Evolutionary conservation across 2,329 filamentous ascomycete genomes (phyloP).

Genomic region (Alternaria brassicae): DNA sequence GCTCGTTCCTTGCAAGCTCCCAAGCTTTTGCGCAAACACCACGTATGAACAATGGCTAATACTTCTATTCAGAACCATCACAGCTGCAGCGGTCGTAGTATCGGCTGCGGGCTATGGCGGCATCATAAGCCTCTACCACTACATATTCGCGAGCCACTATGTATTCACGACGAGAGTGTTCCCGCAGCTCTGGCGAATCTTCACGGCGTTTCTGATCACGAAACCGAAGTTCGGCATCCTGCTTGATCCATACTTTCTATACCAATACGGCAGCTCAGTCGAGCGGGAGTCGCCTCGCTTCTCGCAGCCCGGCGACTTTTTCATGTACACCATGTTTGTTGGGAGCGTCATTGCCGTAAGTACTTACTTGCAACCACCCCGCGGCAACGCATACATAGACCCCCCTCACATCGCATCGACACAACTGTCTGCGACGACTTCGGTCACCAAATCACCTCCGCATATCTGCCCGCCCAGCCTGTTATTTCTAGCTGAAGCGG

Average conservation of each 20-base stretch:
- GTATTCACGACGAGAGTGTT: constrained; percentile 62
- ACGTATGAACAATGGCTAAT: constrained; percentile 49
- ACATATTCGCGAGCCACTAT: constrained; percentile 62
- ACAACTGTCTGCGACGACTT: constrained; percentile 24
- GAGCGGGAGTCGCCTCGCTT: constrained; percentile 78
- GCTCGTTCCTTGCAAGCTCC: not conserved
- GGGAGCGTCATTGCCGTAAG: constrained; percentile 79
- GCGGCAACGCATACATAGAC: constrained; percentile 7
- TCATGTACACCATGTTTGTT: constrained; percentile 81
- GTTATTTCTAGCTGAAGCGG: constrained; percentile 58
- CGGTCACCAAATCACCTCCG: constrained; percentile 59
- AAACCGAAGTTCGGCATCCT: constrained; percentile 64
- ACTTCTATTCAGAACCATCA: constrained; percentile 67
- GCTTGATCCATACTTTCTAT: constrained; percentile 80
- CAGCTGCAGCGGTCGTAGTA: constrained; percentile 67
- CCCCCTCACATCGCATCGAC: constrained; percentile 24
- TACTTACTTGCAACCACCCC: constrained; percentile 28
- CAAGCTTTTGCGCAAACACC: not conserved
- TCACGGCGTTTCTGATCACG: constrained; percentile 67
- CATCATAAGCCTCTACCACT: constrained; percentile 59
- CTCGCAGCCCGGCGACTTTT: constrained; percentile 75
- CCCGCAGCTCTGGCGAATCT: constrained; percentile 66
- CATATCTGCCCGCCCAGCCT: constrained; percentile 63
- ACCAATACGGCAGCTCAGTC: constrained; percentile 76
- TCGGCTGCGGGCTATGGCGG: constrained; percentile 68